These are phyloP conservation scores for Climacium dendroides DNA, from an alignment of 225 moss, liverwort and hornwort species.

Conservation along the genomic window DNA sequence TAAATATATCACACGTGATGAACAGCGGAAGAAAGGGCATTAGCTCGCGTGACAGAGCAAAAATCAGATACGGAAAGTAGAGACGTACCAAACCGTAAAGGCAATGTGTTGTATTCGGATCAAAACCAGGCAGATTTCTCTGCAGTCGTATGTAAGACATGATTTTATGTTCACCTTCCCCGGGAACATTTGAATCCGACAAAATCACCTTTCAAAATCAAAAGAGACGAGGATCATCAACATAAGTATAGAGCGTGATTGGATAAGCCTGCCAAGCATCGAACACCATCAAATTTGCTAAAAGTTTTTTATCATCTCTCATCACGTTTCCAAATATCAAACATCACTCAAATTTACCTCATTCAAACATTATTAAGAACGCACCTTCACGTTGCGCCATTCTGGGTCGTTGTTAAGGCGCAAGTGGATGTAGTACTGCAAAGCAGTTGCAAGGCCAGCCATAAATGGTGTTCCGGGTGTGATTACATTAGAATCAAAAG, in stretches of 20 bases:
- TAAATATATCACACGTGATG: not conserved
- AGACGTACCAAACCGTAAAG: conserved; percentile 66
- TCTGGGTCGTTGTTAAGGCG: conserved; percentile 86
- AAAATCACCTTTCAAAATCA: conserved; percentile 63
- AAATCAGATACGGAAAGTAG: not conserved
- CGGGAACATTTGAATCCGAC: conserved; percentile 90
- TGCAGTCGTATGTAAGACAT: conserved; percentile 97
- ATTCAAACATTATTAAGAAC: not conserved
- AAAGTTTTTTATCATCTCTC: not conserved
- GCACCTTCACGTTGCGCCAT: conserved; percentile 85
- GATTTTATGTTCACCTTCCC: conserved; percentile 95
- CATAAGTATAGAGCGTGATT: not conserved
- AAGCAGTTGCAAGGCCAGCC: conserved; percentile 71
- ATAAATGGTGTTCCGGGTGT: conserved; percentile 96
- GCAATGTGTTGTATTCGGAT: conserved; percentile 92
- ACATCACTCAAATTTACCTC: not conserved
- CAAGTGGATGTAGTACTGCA: conserved; percentile 90
- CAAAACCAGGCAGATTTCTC: conserved; percentile 74
- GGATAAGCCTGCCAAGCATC: not conserved
- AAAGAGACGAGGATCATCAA: not conserved
- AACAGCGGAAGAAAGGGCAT: not conserved
- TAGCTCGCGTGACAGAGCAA: not conserved
- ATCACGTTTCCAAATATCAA: not conserved
- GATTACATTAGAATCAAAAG: conserved; percentile 89
- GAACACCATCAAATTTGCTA: not conserved